These are phyloP conservation scores for Ostreobium quekettii DNA, from an alignment of 139 green algal genomes.

Conservation along the genomic window DNA sequence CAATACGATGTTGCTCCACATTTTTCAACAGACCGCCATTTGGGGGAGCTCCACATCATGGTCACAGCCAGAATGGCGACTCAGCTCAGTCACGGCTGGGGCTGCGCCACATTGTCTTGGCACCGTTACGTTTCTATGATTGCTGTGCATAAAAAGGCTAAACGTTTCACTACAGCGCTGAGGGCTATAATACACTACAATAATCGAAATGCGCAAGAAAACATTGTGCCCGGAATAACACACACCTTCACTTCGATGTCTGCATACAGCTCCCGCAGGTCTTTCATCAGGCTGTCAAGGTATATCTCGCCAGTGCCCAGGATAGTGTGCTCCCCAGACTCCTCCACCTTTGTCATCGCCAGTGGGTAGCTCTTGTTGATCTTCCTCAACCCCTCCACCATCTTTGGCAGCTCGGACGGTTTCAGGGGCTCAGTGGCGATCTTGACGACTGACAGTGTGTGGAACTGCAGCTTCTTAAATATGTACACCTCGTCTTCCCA, in stretches of 20 bases:
- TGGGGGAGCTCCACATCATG: too few relatives aligned
- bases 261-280: slow-evolving; percentile 77
- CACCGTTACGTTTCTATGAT: too few relatives aligned
- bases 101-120: too few relatives aligned
- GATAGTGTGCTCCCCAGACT: slow-evolving; percentile 95
- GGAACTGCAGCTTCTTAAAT: slow-evolving; percentile 40
- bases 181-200: too few relatives aligned
- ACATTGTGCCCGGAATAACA: background rate
- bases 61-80: too few relatives aligned
- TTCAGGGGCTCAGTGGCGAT: slow-evolving; percentile 95
- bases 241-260: slow-evolving; percentile 25
- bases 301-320: slow-evolving; percentile 95
- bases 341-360: slow-evolving; percentile 87
- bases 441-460: slow-evolving; percentile 75
- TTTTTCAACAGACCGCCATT: too few relatives aligned
- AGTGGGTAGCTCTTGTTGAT: slow-evolving; percentile 88
- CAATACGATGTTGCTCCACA: too few relatives aligned
- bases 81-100: too few relatives aligned
- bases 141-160: too few relatives aligned
- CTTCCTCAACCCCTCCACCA: slow-evolving; percentile 81
- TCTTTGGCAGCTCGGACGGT: slow-evolving; percentile 92
- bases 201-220: too few relatives aligned
- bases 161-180: too few relatives aligned
- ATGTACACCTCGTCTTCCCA: slow-evolving; percentile 45
- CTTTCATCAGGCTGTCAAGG: slow-evolving; percentile 93